These are phyloP conservation scores for Rosa lucieae DNA, from an alignment of 306 rosid species.

Conservation along the genomic window DNA sequence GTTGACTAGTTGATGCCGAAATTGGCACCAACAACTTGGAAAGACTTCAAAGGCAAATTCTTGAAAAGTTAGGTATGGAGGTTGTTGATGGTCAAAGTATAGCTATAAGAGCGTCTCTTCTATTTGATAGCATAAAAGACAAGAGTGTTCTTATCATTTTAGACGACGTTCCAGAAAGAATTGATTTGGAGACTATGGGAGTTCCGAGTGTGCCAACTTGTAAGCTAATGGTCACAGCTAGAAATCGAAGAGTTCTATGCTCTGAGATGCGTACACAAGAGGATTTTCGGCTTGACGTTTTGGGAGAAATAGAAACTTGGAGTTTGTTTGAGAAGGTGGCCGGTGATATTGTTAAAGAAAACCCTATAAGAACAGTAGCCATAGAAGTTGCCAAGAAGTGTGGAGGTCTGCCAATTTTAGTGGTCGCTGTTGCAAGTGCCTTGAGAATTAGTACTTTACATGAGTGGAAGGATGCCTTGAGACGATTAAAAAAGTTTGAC, in stretches of 20 bases:
- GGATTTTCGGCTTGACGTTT: not conserved
- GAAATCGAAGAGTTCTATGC: not conserved
- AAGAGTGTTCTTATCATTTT: constrained; percentile 6
- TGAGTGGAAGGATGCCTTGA: not conserved
- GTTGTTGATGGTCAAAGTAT: not conserved
- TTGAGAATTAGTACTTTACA: not conserved
- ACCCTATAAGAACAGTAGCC: not conserved
- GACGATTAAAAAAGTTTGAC: not conserved
- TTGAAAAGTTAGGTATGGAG: constrained; percentile 11
- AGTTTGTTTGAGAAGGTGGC: constrained; percentile 24
- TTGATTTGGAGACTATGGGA: constrained; percentile 22
- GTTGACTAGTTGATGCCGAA: no score
- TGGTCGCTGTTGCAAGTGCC: not conserved
- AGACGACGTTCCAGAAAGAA: constrained; percentile 13
- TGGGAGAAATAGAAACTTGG: not conserved
- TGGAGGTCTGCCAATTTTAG: not conserved
- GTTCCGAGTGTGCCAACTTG: not conserved
- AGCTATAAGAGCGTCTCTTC: not conserved
- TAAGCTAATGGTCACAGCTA: constrained; percentile 21
- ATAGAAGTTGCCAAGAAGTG: not conserved
- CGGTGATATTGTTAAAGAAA: not conserved
- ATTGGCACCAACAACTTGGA: not conserved
- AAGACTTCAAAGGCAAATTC: constrained; percentile 17
- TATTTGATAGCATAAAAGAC: constrained; percentile 4
- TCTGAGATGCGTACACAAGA: not conserved